phyloP scores from a whole-genome alignment of 1,139 yeast species.

The Pichia sp. region DNA sequence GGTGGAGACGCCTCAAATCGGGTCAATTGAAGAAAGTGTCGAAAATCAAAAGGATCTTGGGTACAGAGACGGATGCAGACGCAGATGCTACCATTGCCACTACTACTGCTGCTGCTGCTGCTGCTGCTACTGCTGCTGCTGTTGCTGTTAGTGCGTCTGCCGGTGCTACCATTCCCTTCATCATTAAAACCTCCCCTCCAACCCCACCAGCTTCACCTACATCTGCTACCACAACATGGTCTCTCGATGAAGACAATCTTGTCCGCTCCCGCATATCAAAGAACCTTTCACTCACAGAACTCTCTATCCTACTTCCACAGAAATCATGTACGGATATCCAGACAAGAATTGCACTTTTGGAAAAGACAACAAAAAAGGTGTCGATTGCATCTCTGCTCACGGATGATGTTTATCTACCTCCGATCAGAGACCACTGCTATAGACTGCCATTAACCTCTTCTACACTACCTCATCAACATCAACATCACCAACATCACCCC shows the following conservation, averaged over 20 bases:
- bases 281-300: background rate
- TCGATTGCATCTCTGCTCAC: background rate
- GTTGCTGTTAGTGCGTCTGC: no score
- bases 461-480: background rate
- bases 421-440: no score
- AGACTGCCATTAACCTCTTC: background rate
- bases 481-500: background rate
- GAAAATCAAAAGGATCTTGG: background rate
- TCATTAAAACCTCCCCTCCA: background rate
- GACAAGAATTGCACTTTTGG: background rate
- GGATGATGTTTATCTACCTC: background rate
- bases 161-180: background rate
- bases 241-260: background rate
- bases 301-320: background rate
- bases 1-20: conserved; percentile 64
- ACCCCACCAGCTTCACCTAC: background rate
- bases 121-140: background rate
- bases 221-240: background rate
- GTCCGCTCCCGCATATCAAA: background rate
- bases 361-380: background rate
- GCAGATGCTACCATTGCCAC: background rate
- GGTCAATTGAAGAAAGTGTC: conserved; percentile 32
- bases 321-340: background rate
- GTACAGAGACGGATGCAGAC: background rate
- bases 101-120: background rate